These are phyloP conservation scores for Gracilariopsis chorda DNA, from an alignment of 23 red algal genomes.

Conservation along the genomic window DNA sequence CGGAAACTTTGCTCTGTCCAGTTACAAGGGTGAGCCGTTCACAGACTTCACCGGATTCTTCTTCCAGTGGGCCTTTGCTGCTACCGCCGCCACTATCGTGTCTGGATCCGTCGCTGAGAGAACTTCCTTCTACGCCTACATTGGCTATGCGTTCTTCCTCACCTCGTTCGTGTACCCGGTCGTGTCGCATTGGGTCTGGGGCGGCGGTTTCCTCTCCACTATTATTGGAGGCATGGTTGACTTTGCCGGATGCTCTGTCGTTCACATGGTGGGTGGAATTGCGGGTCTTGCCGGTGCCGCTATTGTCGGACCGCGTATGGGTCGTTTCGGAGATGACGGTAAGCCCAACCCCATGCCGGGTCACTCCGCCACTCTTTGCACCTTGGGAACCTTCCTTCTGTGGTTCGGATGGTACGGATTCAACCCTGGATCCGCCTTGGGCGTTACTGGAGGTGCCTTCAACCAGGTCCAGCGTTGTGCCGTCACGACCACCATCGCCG, in stretches of 20 bases:
- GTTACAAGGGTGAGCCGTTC: constrained; percentile 8
- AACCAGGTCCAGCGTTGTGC: constrained; percentile 25
- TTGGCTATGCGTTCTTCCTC: constrained; percentile 87
- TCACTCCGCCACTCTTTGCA: constrained; percentile 79
- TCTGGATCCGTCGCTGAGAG: constrained; percentile 90
- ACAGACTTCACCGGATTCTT: constrained; percentile 52
- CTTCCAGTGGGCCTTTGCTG: constrained; percentile 95
- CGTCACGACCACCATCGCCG: constrained; percentile 84
- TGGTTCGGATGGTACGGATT: constrained; percentile 99
- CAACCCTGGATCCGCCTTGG: constrained; percentile 91
- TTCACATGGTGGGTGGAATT: constrained; percentile 91
- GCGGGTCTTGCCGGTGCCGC: constrained; percentile 72
- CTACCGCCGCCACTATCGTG: constrained; percentile 97
- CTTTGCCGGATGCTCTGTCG: constrained; percentile 91
- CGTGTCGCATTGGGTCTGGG: constrained; percentile 94
- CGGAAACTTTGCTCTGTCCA: constrained; percentile 68
- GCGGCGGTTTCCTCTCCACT: constrained; percentile 70
- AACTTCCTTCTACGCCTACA: constrained; percentile 90
- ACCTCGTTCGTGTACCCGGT: constrained; percentile 95
- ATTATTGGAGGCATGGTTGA: constrained; percentile 75
- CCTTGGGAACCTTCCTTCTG: constrained; percentile 87
- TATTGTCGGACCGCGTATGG: constrained; percentile 92
- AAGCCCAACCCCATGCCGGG: constrained; percentile 79
- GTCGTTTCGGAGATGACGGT: constrained; percentile 87
- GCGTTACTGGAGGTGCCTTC: constrained; percentile 36